Conservation (phyloP, 495 filamentous ascomycete species). For the Bombardia bombarda region DNA sequence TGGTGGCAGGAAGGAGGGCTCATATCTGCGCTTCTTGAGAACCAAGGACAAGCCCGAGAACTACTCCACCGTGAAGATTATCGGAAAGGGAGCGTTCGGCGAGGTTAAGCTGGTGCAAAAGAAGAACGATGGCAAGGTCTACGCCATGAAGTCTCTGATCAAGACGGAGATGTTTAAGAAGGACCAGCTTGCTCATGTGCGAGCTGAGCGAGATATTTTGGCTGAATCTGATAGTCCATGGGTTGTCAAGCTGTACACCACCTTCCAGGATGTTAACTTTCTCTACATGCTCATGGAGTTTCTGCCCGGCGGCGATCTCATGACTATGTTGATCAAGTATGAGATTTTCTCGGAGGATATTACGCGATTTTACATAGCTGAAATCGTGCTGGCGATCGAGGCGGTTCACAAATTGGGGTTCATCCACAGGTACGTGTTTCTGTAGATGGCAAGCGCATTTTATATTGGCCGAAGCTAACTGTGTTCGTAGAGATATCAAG, state of each 20-base stretch:
- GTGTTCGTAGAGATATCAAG: constrained; percentile 77
- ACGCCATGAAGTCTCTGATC: constrained; percentile 94
- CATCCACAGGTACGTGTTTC: constrained; percentile 74
- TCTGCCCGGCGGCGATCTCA: constrained; percentile 92
- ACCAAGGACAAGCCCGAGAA: constrained; percentile 87
- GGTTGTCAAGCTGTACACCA: constrained; percentile 96
- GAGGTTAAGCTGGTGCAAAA: constrained; percentile 95
- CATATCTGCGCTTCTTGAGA: constrained; percentile 87
- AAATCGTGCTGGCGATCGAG: constrained; percentile 95
- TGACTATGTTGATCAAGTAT: constrained; percentile 99
- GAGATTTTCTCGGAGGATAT: constrained; percentile 99
- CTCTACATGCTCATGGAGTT: constrained; percentile 99
- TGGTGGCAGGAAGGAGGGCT: constrained; percentile 74
- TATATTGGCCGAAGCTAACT: constrained; percentile 1
- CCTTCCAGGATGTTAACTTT: constrained; percentile 92
- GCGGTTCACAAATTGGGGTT: constrained; percentile 96
- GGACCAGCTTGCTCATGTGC: constrained; percentile 97
- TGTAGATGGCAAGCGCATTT: neutral
- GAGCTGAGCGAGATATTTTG: constrained; percentile 93
- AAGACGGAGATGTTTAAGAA: constrained; percentile 99
- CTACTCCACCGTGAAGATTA: constrained; percentile 93
- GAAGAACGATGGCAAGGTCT: constrained; percentile 94
- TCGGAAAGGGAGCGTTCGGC: constrained; percentile 97
- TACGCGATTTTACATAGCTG: constrained; percentile 98
- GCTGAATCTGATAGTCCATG: constrained; percentile 98